phyloP scores from a whole-genome alignment of 805 yeast genomes.

The Ogataea philodendri region DNA sequence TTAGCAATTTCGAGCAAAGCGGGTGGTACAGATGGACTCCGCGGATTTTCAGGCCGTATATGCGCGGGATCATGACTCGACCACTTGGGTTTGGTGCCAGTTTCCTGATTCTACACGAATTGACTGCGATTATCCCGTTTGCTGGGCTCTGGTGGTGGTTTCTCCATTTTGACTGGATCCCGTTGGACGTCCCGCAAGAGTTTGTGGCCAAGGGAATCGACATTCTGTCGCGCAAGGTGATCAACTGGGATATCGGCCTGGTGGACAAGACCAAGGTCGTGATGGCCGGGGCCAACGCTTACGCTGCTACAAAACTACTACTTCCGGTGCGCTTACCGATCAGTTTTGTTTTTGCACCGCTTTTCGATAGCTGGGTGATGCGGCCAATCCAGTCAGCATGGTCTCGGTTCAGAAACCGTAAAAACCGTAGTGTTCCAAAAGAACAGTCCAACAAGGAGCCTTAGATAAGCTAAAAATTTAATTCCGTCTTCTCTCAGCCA shows the following conservation, averaged over 20 bases:
- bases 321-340: constrained; percentile 32
- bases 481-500: not conserved
- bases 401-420: constrained; percentile 6
- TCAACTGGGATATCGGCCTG: constrained; percentile 25
- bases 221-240: constrained; percentile 40
- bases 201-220: constrained; percentile 46
- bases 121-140: constrained; percentile 53
- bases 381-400: constrained; percentile 28
- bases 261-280: constrained; percentile 31
- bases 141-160: constrained; percentile 49
- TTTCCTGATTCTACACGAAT: constrained; percentile 50
- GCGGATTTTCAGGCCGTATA: constrained; percentile 31
- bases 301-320: constrained; percentile 34
- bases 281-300: constrained; percentile 38
- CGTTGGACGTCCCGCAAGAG: constrained; percentile 49
- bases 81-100: constrained; percentile 42
- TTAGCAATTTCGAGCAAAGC: constrained; percentile 27
- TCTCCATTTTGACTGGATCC: constrained; percentile 42
- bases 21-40: constrained; percentile 35
- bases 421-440: constrained; percentile 7
- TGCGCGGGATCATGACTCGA: constrained; percentile 30
- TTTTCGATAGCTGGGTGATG: constrained; percentile 34
- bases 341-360: constrained; percentile 34
- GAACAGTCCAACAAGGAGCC: no score
- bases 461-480: no score